Base-by-base conservation (phyloP, 1,284 basidiomycete genomes). In the Mrakiaceae sp. region DNA sequence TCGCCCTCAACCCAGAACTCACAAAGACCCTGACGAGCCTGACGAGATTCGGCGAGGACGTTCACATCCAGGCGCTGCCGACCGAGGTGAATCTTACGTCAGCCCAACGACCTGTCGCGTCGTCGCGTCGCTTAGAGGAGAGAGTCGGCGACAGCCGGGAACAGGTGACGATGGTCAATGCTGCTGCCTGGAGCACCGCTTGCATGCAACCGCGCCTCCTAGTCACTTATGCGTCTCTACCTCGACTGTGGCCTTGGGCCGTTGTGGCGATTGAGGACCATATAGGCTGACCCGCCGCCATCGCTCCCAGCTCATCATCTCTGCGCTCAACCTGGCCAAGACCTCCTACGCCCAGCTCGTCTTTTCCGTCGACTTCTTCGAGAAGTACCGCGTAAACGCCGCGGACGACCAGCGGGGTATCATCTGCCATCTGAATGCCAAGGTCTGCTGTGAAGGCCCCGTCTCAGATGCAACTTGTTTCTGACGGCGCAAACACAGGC, bases 331-430 rank as follows among this genome's bases (percentile, higher is more conserved):
- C 60, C 54, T 51, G 60, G 52, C 60, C 2, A 62, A 62, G 60
- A 62, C 60, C 3, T 52, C 60, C 50, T 54, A 62, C 39, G 60
- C 60, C n/a, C 50, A 62, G 51, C 44, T 62, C 48, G 14, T 44
- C 40, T 62, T 75, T 55, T 73, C 73, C 4, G 64, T 69, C 44
- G 67, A 69, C 56, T 71, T 71, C 61, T 72, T 72, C 60, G 70
- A 70, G 44, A 64, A 63, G 14, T 71, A 69, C 60, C 70, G 71
- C 60, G 60, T 44, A 1, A n/a, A 11, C 6, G 27, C 27, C 27
- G 14, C 49, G 42, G 6, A 39, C 2, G 12, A 16, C 4, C 52
- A 14, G 50, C 39, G 39, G 44, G 60, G 60, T n/a, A 44, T 62
- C 7, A 62, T 40, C 14, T 62, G 60, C 27, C 50, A 53, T 46